Conservation (phyloP, 2,329 filamentous ascomycete genomes). For the Colletotrichum sansevieriae region DNA sequence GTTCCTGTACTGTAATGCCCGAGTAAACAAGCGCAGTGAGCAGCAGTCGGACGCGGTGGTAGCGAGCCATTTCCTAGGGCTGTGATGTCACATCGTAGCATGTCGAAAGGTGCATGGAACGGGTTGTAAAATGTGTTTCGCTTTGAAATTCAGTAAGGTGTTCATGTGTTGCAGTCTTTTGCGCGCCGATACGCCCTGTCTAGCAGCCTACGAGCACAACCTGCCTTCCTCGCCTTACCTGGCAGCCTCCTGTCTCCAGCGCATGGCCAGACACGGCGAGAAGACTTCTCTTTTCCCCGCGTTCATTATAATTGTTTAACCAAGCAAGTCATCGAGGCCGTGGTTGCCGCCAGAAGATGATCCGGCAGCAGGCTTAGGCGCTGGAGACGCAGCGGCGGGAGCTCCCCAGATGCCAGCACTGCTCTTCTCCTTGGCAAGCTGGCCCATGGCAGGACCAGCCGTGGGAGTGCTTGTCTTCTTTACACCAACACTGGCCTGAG, state of each 20-base stretch:
- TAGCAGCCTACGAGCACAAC: slow-evolving; percentile 52
- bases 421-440: slow-evolving; percentile 98
- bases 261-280: slow-evolving; percentile 14
- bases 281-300: neutral
- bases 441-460: slow-evolving; percentile 85
- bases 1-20: slow-evolving; percentile 18
- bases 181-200: slow-evolving; percentile 58
- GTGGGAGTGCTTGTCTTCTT: slow-evolving; percentile 77
- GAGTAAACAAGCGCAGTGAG: neutral
- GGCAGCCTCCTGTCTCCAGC: slow-evolving; percentile 17
- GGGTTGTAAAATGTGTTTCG: slow-evolving; percentile 12
- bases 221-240: slow-evolving; percentile 4
- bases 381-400: slow-evolving; percentile 59
- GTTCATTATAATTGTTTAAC: slow-evolving; percentile 47
- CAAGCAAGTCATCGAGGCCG: slow-evolving; percentile 64
- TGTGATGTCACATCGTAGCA: slow-evolving; percentile 27
- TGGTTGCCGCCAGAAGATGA: slow-evolving; percentile 41
- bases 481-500: slow-evolving; percentile 77
- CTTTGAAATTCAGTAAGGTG: slow-evolving; percentile 39
- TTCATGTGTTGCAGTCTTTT: slow-evolving; percentile 50
- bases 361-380: slow-evolving; percentile 47
- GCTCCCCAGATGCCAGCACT: slow-evolving; percentile 94
- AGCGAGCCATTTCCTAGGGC: neutral
- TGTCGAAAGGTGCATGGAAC: slow-evolving; percentile 1
- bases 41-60: neutral